Evolutionary conservation across 305 asterid genomes (phyloP).

Genomic region (Fraxinus latifolia): DNA sequence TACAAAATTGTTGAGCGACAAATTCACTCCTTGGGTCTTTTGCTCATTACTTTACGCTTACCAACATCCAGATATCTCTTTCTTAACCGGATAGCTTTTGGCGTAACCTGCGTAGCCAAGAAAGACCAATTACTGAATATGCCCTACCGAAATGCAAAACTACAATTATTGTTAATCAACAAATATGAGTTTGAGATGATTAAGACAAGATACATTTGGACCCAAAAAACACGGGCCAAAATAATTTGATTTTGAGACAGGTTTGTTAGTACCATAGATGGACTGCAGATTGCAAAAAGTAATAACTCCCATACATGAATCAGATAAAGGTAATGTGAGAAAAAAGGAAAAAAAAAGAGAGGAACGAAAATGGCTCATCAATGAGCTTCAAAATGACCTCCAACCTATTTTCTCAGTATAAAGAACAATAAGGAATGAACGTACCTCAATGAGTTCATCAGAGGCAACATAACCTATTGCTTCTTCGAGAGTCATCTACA

Average conservation of each 20-base stretch:
- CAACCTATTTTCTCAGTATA: neutral
- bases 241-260: neutral
- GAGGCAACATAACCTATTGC: constrained; percentile 97
- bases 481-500: constrained; percentile 91
- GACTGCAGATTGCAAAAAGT: neutral
- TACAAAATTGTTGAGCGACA: constrained; percentile 28
- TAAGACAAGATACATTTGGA: neutral
- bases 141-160: neutral
- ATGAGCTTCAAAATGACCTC: neutral
- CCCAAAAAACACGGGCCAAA: neutral
- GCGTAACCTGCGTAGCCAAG: constrained; percentile 70
- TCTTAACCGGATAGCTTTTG: constrained; percentile 77
- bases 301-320: neutral
- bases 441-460: constrained; percentile 94
- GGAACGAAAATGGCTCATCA: neutral
- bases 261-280: neutral
- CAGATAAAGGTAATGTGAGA: neutral
- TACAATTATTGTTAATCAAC: neutral
- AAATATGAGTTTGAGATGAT: neutral
- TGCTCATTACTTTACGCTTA: constrained; percentile 82
- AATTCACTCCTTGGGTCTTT: constrained; percentile 65
- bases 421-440: neutral
- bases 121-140: neutral
- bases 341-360: neutral
- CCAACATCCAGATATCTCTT: constrained; percentile 81